A percentile compares a stretch with the other conserved stretches of the same genome.
These are phyloP conservation scores for Mrakia blollopis DNA, from an alignment of 768 basidiomycete species.

Conservation along the genomic window DNA sequence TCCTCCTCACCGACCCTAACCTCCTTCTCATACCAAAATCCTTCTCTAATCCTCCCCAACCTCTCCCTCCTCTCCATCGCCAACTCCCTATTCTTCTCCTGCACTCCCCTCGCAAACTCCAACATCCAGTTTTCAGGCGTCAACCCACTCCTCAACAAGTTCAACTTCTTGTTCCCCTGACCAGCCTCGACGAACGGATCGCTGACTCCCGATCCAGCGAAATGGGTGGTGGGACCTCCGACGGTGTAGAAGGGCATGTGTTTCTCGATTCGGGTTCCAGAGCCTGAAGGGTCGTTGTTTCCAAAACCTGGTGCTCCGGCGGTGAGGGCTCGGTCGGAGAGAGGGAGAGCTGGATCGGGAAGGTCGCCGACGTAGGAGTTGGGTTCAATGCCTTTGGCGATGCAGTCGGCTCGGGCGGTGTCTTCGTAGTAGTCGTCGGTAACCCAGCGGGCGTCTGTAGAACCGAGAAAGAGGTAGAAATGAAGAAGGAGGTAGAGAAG, in stretches of 20 bases:
- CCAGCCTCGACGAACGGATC: slow-evolving; percentile 50
- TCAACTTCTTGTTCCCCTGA: slow-evolving; percentile 73
- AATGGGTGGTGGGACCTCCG: slow-evolving; percentile 88
- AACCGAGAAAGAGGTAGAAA: not conserved
- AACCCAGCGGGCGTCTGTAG: slow-evolving; percentile 80
- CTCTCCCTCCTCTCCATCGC: slow-evolving; percentile 42
- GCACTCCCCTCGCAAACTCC: slow-evolving; percentile 63
- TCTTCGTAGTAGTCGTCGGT: slow-evolving; percentile 95
- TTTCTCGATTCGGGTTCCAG: slow-evolving; percentile 32
- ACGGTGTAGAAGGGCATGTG: slow-evolving; percentile 73
- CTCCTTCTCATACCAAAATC: slow-evolving; percentile 24
- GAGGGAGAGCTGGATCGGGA: slow-evolving; percentile 53
- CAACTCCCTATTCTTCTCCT: slow-evolving; percentile 54
- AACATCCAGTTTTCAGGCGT: slow-evolving; percentile 90
- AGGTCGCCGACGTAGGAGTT: slow-evolving; percentile 79
- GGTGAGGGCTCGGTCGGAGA: slow-evolving; percentile 23
- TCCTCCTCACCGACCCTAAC: slow-evolving; percentile 15
- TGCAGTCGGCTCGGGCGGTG: slow-evolving; percentile 67
- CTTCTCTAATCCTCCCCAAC: slow-evolving; percentile 41
- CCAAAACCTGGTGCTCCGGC: not conserved
- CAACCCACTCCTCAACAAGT: slow-evolving; percentile 72
- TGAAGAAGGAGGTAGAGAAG: not conserved
- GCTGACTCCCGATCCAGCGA: slow-evolving; percentile 71
- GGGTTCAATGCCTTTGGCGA: slow-evolving; percentile 72
- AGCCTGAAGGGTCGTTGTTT: not conserved